Evolutionary conservation across 2,329 filamentous ascomycete species (phyloP).

Genomic region (Venturia carpophila): DNA sequence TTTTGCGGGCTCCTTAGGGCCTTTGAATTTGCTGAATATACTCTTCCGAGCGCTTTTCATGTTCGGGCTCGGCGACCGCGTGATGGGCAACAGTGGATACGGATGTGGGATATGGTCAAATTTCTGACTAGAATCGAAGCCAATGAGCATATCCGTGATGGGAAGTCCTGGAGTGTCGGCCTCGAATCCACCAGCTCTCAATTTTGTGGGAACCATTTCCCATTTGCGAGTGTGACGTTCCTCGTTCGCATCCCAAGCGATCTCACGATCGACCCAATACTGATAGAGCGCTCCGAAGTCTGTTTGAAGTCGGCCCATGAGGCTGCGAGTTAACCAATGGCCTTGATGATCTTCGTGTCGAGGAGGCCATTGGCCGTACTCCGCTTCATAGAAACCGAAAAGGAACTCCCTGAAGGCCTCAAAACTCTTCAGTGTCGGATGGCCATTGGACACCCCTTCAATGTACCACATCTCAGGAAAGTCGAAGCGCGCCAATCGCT

Average conservation of each 20-base stretch:
- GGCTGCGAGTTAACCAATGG: slow-evolving; percentile 52
- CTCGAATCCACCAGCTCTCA: slow-evolving; percentile 30
- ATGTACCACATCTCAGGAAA: slow-evolving; percentile 53
- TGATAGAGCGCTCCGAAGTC: slow-evolving; percentile 65
- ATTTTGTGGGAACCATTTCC: slow-evolving; percentile 44
- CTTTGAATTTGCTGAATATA: slow-evolving; percentile 24
- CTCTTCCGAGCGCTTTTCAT: neutral
- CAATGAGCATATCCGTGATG: slow-evolving; percentile 58
- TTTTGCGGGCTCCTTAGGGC: slow-evolving; percentile 28
- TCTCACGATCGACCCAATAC: slow-evolving; percentile 59
- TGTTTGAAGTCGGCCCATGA: slow-evolving; percentile 50
- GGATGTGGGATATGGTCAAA: slow-evolving; percentile 50
- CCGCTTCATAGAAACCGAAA: slow-evolving; percentile 46
- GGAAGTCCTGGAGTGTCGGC: slow-evolving; percentile 47
- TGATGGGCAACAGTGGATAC: slow-evolving; percentile 53
- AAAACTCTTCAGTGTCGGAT: slow-evolving; percentile 47
- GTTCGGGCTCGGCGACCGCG: slow-evolving; percentile 8
- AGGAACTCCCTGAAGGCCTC: slow-evolving; percentile 56
- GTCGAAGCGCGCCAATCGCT: slow-evolving; percentile 52
- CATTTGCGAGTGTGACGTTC: slow-evolving; percentile 55
- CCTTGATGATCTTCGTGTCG: slow-evolving; percentile 24
- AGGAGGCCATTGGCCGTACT: slow-evolving; percentile 57
- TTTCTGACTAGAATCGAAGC: slow-evolving; percentile 55
- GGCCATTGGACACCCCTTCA: slow-evolving; percentile 27
- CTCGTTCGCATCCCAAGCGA: slow-evolving; percentile 57